These are phyloP conservation scores for Parachlorella kessleri DNA, from an alignment of 139 green algal species.

Conservation along the genomic window DNA sequence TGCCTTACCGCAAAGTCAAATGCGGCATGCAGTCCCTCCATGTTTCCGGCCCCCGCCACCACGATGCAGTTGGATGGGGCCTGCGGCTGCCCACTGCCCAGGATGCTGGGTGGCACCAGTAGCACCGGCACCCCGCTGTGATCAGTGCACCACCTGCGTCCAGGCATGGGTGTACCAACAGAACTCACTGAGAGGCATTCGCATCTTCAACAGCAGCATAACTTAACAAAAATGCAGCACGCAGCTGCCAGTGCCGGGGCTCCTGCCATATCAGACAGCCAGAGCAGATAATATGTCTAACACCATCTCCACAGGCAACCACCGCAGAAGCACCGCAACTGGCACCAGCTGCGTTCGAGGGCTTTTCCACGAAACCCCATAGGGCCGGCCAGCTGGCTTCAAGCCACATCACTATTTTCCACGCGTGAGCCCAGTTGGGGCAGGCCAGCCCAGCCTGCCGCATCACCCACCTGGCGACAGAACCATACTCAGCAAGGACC, in stretches of 20 bases:
- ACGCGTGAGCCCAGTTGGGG: too few relatives aligned
- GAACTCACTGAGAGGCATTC: background rate
- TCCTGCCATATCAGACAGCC: background rate
- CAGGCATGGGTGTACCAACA: background rate
- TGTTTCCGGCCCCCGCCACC: constrained; percentile 23
- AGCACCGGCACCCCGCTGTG: constrained; percentile 36
- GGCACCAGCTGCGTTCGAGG: too few relatives aligned
- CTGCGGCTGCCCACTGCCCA: background rate
- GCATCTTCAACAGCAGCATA: background rate
- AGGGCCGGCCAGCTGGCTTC: too few relatives aligned
- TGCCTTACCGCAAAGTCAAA: constrained; percentile 38
- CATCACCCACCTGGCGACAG: constrained; percentile 38
- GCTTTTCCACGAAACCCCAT: too few relatives aligned
- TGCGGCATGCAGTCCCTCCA: constrained; percentile 14
- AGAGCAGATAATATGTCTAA: background rate
- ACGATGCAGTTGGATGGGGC: constrained; percentile 4
- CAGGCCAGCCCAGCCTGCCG: too few relatives aligned
- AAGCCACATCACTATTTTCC: too few relatives aligned
- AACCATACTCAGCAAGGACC: constrained; percentile 46
- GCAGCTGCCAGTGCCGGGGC: background rate
- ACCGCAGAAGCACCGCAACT: background rate
- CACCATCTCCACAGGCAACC: background rate
- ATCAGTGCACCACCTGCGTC: constrained; percentile 29
- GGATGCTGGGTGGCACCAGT: constrained; percentile 29
- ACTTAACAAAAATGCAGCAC: background rate